phyloP scores from a whole-genome alignment of 495 filamentous ascomycete species.

The Xylaria longipes region DNA sequence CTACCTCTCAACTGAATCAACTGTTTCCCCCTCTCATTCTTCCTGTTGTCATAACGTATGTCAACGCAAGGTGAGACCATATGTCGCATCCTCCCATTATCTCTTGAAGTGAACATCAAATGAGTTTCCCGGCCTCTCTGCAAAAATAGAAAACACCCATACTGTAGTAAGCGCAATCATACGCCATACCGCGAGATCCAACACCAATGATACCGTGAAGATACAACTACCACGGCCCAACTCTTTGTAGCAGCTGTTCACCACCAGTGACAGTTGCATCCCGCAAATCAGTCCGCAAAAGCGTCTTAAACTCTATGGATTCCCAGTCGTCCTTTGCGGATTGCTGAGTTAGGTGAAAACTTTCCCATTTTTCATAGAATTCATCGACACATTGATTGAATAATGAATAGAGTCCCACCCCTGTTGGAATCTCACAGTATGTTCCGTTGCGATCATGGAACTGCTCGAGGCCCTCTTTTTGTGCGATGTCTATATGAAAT shows the following conservation, averaged over 20 bases:
- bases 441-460: slow-evolving; percentile 4
- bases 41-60: not conserved
- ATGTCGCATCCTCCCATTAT: not conserved
- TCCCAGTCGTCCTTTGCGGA: not conserved
- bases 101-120: not conserved
- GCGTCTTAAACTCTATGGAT: not conserved
- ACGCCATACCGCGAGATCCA: not conserved
- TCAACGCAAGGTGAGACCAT: not conserved
- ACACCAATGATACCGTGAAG: not conserved
- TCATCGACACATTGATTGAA: not conserved
- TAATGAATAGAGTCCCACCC: no score
- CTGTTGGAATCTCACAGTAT: not conserved
- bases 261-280: not conserved
- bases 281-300: not conserved
- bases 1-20: not conserved
- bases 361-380: not conserved
- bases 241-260: not conserved
- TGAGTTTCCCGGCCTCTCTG: not conserved
- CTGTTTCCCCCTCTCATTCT: no score
- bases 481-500: not conserved
- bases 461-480: not conserved
- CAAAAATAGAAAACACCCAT: not conserved
- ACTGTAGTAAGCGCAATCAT: not conserved
- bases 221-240: not conserved
- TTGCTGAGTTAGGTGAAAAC: not conserved